Conservation (phyloP, 140 eudicot genomes). For the Cichorium intybus region DNA sequence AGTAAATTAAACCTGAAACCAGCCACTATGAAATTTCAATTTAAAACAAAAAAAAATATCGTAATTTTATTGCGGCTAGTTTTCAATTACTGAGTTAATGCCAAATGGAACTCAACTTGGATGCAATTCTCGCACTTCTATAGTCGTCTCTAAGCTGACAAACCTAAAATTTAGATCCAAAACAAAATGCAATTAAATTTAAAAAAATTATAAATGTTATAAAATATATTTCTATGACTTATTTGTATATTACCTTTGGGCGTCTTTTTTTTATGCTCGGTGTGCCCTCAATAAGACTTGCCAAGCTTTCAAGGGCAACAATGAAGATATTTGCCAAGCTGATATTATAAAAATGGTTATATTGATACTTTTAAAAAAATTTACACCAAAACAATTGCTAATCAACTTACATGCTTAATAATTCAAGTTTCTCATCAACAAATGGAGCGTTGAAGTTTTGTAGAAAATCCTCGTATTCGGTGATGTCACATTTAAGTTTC, state of each 20-base stretch:
- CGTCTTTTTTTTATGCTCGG: slow-evolving; percentile 76
- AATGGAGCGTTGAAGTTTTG: slow-evolving; percentile 71
- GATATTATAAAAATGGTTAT: slow-evolving; percentile 12
- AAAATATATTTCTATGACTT: background rate
- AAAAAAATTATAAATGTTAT: background rate
- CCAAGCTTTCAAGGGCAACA: slow-evolving; percentile 80
- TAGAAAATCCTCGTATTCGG: slow-evolving; percentile 72
- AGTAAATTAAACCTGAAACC: too few species aligned
- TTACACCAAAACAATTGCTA: background rate
- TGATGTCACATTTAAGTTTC: slow-evolving; percentile 76
- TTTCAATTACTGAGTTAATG: background rate
- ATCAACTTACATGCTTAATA: slow-evolving; percentile 63
- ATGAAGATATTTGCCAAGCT: slow-evolving; percentile 84
- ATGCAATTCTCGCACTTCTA: slow-evolving; percentile 72
- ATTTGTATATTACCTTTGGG: slow-evolving; percentile 69
- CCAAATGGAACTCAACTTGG: slow-evolving; percentile 60
- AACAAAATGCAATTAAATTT: background rate
- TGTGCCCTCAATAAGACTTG: slow-evolving; percentile 78
- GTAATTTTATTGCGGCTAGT: background rate
- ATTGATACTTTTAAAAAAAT: background rate
- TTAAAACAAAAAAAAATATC: background rate
- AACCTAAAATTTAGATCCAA: slow-evolving; percentile 43
- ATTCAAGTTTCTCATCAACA: slow-evolving; percentile 73
- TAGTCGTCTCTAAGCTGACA: slow-evolving; percentile 74
- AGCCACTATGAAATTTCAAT: background rate